phyloP scores from a whole-genome alignment of 805 yeast species.

The Soucietia sequanensis region DNA sequence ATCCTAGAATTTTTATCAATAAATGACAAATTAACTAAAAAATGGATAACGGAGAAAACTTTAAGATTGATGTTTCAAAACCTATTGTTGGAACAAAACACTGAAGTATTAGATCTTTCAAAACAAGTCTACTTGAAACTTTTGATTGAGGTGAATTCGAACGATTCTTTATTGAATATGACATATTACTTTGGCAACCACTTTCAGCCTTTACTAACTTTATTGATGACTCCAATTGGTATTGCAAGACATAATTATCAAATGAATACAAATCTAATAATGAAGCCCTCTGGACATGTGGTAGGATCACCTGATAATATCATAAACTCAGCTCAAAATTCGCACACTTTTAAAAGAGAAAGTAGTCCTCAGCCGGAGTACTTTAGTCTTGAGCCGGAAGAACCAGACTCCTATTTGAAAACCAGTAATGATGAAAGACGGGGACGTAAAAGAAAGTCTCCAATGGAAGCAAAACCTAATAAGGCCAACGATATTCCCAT shows the following conservation, averaged over 20 bases:
- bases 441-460: slow-evolving; percentile 49
- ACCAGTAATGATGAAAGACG: slow-evolving; percentile 26
- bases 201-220: slow-evolving; percentile 56
- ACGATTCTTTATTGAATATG: slow-evolving; percentile 36
- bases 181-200: slow-evolving; percentile 57
- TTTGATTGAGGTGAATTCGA: slow-evolving; percentile 43
- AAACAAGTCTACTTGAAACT: slow-evolving; percentile 57
- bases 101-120: slow-evolving; percentile 65
- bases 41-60: slow-evolving; percentile 77
- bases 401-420: slow-evolving; percentile 8
- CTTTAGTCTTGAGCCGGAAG: slow-evolving; percentile 11
- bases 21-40: slow-evolving; percentile 48
- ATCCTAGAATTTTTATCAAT: slow-evolving; percentile 70
- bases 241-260: slow-evolving; percentile 83
- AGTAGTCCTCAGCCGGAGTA: background rate
- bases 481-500: slow-evolving; percentile 39
- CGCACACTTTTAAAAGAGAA: background rate
- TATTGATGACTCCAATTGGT: slow-evolving; percentile 93
- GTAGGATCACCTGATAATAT: slow-evolving; percentile 16
- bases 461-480: slow-evolving; percentile 12
- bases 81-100: slow-evolving; percentile 83
- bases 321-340: slow-evolving; percentile 2
- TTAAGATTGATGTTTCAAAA: slow-evolving; percentile 83
- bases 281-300: slow-evolving; percentile 75
- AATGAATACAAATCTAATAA: slow-evolving; percentile 71